Conservation (phyloP, 2,329 filamentous ascomycete genomes). For the Hypoxylon sp. region DNA sequence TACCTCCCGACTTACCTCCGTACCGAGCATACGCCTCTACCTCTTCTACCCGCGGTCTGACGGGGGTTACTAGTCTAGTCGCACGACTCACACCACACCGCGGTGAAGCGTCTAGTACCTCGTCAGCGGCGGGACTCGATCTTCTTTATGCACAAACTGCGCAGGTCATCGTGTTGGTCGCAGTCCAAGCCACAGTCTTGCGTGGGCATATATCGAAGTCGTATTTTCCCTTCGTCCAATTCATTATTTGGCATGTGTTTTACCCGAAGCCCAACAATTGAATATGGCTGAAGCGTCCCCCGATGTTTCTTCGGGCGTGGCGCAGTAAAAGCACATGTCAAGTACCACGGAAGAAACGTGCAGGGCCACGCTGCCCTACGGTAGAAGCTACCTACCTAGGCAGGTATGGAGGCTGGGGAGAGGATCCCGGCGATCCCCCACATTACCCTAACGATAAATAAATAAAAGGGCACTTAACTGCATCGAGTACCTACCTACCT, state of each 20-base stretch:
- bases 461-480: constrained; percentile 9
- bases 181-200: constrained; percentile 32
- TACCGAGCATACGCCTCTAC: background rate
- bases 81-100: constrained; percentile 16
- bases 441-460: constrained; percentile 14
- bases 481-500: constrained; percentile 30
- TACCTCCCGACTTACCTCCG: background rate
- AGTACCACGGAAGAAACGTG: constrained; percentile 25
- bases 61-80: constrained; percentile 14
- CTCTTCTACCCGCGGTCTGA: constrained; percentile 4
- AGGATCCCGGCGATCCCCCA: constrained; percentile 33
- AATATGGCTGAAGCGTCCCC: constrained; percentile 1
- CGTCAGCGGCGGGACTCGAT: constrained; percentile 7
- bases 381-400: background rate
- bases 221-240: constrained; percentile 9
- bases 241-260: constrained; percentile 18
- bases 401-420: constrained; percentile 5
- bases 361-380: constrained; percentile 29
- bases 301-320: constrained; percentile 17
- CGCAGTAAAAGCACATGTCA: constrained; percentile 34
- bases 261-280: constrained; percentile 2
- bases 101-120: constrained; percentile 22
- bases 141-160: constrained; percentile 10
- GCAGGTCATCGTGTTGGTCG: constrained; percentile 11
- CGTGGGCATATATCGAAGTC: constrained; percentile 22